Conservation (phyloP, 495 filamentous ascomycete species). For the Trichoderma reesei region DNA sequence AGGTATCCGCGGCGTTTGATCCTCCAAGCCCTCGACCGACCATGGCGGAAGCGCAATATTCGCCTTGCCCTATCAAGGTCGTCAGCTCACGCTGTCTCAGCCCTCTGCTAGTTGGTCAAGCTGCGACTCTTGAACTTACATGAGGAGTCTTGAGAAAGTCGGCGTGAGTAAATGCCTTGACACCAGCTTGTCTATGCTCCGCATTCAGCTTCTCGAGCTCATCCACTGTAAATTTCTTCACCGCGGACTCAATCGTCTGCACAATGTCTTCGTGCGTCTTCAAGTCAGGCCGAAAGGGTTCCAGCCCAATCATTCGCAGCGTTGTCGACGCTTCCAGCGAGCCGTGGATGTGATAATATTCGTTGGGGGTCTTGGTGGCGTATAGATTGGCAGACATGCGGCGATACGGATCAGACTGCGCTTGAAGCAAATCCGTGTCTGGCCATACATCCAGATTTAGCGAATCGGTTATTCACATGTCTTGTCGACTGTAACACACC, state of each 20-base stretch:
- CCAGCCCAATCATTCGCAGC: conserved; percentile 62
- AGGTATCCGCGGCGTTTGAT: conserved; percentile 35
- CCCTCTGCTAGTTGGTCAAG: neutral
- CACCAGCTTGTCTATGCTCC: conserved; percentile 54
- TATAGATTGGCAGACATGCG: conserved; percentile 70
- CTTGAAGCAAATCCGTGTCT: conserved; percentile 63
- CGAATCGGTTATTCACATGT: neutral
- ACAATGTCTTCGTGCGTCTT: conserved; percentile 58
- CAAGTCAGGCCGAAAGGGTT: conserved; percentile 50
- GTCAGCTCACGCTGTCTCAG: neutral
- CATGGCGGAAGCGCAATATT: conserved; percentile 18
- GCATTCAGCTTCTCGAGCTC: conserved; percentile 59
- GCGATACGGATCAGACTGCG: conserved; percentile 64
- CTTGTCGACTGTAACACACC: conserved; percentile 32
- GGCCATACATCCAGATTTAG: conserved; percentile 15
- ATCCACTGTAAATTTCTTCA: conserved; percentile 49
- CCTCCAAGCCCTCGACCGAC: conserved; percentile 15
- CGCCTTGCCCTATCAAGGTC: conserved; percentile 22
- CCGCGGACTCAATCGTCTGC: conserved; percentile 52
- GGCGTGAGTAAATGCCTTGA: conserved; percentile 53
- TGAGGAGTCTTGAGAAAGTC: conserved; percentile 54
- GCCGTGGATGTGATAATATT: conserved; percentile 73
- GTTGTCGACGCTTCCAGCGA: conserved; percentile 61
- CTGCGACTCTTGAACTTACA: conserved; percentile 14
- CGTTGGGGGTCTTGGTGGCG: conserved; percentile 50